Evolutionary conservation across 2,329 filamentous ascomycete species (phyloP), one percentile per base, ranked within the genome.

Genomic region (Trichoderma semiorbis): DNA sequence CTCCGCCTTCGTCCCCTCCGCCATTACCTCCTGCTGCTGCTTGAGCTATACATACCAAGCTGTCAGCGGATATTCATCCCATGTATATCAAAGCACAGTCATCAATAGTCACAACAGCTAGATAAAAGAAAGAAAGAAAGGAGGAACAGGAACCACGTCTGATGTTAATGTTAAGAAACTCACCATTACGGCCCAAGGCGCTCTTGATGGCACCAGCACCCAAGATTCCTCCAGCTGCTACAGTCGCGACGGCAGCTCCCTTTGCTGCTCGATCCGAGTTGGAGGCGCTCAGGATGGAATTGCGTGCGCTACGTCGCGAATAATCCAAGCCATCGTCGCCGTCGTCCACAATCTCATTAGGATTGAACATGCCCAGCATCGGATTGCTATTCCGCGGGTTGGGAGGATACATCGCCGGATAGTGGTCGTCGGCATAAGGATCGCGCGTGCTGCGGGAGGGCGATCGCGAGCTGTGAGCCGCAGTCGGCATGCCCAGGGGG

Each of bases 321-420:
- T 88, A 90, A 5, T 88, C 85, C 66, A 96, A 86, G 1, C 92
- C 94, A 79, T 97, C 95, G 77, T 97, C 95, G 32, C 93, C 94
- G 78, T 98, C 95, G 79, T 97, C 95, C 26, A 88, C 88, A 74
- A 97, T 95, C 16, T 91, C 90, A 77, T 92, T 89, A 3, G 94
- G 94, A 78, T 97, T 91, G 72, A 96, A 87, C 2, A 88, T 83
- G 50, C 88, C 87, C 5, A 90, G 81, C 10, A 83, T 80, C 28
- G 85, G 81, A 72, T 86, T 85, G 34, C 81, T 85, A 81, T 78
- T 82, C 50, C 80, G 81, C 12, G 77, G 79, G 73, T 79, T 84
- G 53, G 71, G 72, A 60, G 82, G 88, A 77, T 88, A 89, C 75
- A 87, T 86, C 70, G 88, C 87, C 69, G 88, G 87, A 78, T 93